Percentiles rank a stretch among this genome's conserved stretches.
phyloP scores from a whole-genome alignment of 140 eudicot species.

The Cichorium intybus region DNA sequence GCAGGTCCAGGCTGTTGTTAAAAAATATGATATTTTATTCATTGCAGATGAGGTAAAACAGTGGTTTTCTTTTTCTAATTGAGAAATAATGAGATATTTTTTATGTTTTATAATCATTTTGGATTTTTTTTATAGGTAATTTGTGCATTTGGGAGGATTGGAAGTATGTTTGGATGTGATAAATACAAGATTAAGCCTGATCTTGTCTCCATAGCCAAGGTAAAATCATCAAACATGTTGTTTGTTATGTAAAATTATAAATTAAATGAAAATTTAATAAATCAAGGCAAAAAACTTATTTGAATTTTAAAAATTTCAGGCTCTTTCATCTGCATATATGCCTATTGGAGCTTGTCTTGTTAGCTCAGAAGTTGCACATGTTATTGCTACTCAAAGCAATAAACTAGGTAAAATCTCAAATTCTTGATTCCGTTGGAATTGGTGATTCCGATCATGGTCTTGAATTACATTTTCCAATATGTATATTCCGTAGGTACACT shows the following conservation, averaged over 20 bases:
- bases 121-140: slow-evolving; percentile 30
- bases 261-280: not conserved
- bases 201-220: slow-evolving; percentile 87
- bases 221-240: slow-evolving; percentile 16
- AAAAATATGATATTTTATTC: slow-evolving; percentile 83
- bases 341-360: slow-evolving; percentile 98
- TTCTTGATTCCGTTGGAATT: not conserved
- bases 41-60: slow-evolving; percentile 92
- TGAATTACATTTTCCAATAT: not conserved
- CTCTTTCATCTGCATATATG: slow-evolving; percentile 90
- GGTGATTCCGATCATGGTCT: not conserved
- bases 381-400: slow-evolving; percentile 79
- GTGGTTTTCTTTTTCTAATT: not conserved
- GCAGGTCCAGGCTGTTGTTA: slow-evolving; percentile 87
- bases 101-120: not conserved
- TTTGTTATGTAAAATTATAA: not conserved
- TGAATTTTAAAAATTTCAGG: slow-evolving; percentile 40
- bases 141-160: slow-evolving; percentile 89
- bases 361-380: slow-evolving; percentile 77
- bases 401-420: slow-evolving; percentile 64
- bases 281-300: too few species aligned
- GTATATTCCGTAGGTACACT: slow-evolving; percentile 48
- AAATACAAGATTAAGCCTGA: slow-evolving; percentile 81
- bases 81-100: not conserved
- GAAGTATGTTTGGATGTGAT: slow-evolving; percentile 81